Base-by-base conservation (phyloP, 306 rosid species). In the Ziziphus jujuba region DNA sequence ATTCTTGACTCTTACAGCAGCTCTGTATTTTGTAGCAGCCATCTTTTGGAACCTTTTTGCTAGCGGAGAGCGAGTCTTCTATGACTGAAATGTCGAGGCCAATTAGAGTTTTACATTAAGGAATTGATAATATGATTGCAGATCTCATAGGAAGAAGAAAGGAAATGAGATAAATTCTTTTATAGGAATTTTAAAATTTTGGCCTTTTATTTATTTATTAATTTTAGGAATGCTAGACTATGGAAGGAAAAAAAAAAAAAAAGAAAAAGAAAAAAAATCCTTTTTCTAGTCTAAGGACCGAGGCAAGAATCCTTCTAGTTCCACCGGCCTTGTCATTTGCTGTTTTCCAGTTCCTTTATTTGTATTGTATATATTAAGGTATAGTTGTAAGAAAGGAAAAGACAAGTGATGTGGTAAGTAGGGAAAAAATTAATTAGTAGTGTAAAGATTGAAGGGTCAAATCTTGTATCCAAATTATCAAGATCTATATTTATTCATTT, bases 11-110 rank as follows among this genome's bases (percentile, higher is more conserved):
- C 64, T 92, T 72, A 92, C 96, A 49, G 90, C 97, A 12, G 74
- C 31, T 60, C 88, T 92, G 69, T 92, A 92, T 69, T 82, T 90
- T 77, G 68, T 63, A 11, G 50, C 93, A 35, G 77, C 97, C 56
- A 71, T 92, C 56, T 90, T 92, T 75, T 87, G 93, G 93, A 90
- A 89, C 70, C 77, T 86, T 50, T 90, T 87, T 55, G 90, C 98
- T 59, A 87, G 96, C 0, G 89, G 88, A 28, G 96, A 92, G 24
- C 85, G 81, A 60, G 89, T 92, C 43, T 90, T 90, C 69, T 86
- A 80, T 28, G 82, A 72, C 17, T 23, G 53, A 80, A 61, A 49
- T 40, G 45, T 40, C 45, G 7, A 6, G 45, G 4, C 33, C 45
- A 40, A 10, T 8, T 2, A 40, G 13, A 40, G 0, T 40, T 40